A percentile compares a stretch with the other conserved stretches of the same genome.
These are phyloP conservation scores for Phaffomyces antillensis DNA, from an alignment of 805 yeast genomes.

Conservation along the genomic window DNA sequence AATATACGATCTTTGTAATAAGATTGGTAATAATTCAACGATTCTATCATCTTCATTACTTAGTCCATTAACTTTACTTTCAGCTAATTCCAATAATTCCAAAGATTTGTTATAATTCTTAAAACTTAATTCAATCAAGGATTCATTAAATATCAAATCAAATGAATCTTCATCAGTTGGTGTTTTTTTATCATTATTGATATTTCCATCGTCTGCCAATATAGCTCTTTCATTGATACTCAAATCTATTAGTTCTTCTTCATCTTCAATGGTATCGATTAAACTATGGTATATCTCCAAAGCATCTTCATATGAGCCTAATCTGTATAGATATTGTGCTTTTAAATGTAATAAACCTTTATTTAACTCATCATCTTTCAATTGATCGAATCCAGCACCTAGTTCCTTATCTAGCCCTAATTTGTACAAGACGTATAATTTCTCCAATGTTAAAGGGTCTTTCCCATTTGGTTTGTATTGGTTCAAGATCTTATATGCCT, in stretches of 20 bases:
- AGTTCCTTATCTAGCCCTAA: conserved; percentile 30
- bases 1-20: conserved; percentile 53
- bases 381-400: conserved; percentile 17
- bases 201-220: conserved; percentile 37
- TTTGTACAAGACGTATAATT: conserved; percentile 59
- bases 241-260: conserved; percentile 42
- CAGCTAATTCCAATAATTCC: conserved; percentile 38
- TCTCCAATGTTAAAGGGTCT: conserved; percentile 40
- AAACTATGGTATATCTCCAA: conserved; percentile 44
- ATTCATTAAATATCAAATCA: conserved; percentile 59
- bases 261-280: conserved; percentile 28
- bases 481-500: conserved; percentile 40
- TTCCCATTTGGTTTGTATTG: conserved; percentile 30
- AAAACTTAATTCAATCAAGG: conserved; percentile 44
- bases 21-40: conserved; percentile 53
- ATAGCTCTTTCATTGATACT: conserved; percentile 66
- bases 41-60: conserved; percentile 36
- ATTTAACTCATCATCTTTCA: conserved; percentile 15
- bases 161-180: conserved; percentile 32
- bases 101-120: conserved; percentile 35
- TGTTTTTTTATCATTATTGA: conserved; percentile 11
- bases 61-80: conserved; percentile 33
- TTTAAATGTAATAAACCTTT: conserved; percentile 41
- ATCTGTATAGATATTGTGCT: conserved; percentile 46
- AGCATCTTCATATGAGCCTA: conserved; percentile 45